A percentile compares a stretch with the other conserved stretches of the same genome.
Conservation (phyloP, 2,329 filamentous ascomycete species). For the Penicillium hordei region DNA sequence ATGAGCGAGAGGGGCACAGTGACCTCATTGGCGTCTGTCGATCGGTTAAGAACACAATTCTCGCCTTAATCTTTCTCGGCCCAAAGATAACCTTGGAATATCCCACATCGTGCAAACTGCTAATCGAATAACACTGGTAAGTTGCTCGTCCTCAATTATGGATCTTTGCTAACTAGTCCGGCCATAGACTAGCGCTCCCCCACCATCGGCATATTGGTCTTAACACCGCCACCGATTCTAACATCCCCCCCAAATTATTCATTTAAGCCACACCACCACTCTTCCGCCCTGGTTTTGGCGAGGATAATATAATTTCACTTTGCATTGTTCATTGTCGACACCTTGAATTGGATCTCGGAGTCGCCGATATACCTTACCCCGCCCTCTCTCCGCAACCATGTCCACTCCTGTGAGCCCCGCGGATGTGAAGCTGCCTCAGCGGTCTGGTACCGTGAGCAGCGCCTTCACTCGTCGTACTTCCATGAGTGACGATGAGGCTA, state of each 20-base stretch:
- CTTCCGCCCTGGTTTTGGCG: not conserved
- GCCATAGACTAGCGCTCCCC: conserved; percentile 7
- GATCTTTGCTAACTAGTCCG: conserved; percentile 5
- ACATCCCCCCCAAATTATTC: not conserved
- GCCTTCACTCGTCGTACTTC: conserved; percentile 35
- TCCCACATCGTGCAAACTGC: not conserved
- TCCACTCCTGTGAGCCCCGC: conserved; percentile 31
- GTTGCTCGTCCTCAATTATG: not conserved
- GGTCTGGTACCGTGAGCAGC: conserved; percentile 36
- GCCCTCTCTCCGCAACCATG: conserved; percentile 18
- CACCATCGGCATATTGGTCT: not conserved
- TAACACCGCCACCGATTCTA: not conserved
- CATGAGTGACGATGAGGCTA: conserved; percentile 42
- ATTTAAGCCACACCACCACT: not conserved
- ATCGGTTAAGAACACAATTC: not conserved
- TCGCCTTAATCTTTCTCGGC: not conserved
- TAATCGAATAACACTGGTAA: not conserved
- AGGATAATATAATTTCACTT: not conserved
- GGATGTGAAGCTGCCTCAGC: conserved; percentile 34
- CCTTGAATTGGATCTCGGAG: not conserved
- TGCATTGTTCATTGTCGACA: not conserved
- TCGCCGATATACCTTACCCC: not conserved
- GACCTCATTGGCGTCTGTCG: conserved; percentile 6
- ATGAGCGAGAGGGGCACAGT: not conserved
- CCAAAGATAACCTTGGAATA: not conserved